Percentiles rank a stretch among this genome's conserved stretches.
phyloP scores from a whole-genome alignment of 1,284 basidiomycete species.

The Boletellus deceptivus region DNA sequence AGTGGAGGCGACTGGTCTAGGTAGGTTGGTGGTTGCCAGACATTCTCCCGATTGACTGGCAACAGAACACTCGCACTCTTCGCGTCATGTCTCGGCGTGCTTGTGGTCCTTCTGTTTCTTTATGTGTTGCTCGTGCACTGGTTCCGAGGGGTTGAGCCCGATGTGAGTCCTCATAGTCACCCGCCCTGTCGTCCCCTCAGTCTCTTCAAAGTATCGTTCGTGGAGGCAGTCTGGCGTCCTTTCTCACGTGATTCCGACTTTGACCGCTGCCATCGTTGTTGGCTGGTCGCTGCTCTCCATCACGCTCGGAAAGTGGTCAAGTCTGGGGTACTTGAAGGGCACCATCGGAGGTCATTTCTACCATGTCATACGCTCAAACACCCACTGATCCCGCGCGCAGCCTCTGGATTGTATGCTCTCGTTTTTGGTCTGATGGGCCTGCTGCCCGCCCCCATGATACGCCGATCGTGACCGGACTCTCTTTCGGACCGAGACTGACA shows the following conservation, averaged over 20 bases:
- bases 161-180: constrained; percentile 47
- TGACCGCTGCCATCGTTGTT: constrained; percentile 65
- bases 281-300: constrained; percentile 65
- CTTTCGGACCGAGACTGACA: neutral
- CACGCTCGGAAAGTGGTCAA: constrained; percentile 62
- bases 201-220: constrained; percentile 50
- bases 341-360: constrained; percentile 54
- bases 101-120: constrained; percentile 66
- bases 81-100: constrained; percentile 49
- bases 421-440: constrained; percentile 69
- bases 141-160: constrained; percentile 60
- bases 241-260: constrained; percentile 57
- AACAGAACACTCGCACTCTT: constrained; percentile 49
- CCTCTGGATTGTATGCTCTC: constrained; percentile 64
- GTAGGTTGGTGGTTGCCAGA: constrained; percentile 38
- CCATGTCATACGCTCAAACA: neutral
- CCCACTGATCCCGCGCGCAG: constrained; percentile 33
- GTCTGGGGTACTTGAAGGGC: constrained; percentile 60
- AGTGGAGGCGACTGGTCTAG: constrained; percentile 45
- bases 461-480: constrained; percentile 28
- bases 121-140: constrained; percentile 66
- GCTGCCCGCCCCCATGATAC: constrained; percentile 58
- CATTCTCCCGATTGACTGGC: constrained; percentile 3
- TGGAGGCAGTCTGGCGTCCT: constrained; percentile 62
- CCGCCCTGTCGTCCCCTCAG: neutral